Conservation (phyloP, 371 early-diverging fungal species). For the Syncephalastrum monosporum region DNA sequence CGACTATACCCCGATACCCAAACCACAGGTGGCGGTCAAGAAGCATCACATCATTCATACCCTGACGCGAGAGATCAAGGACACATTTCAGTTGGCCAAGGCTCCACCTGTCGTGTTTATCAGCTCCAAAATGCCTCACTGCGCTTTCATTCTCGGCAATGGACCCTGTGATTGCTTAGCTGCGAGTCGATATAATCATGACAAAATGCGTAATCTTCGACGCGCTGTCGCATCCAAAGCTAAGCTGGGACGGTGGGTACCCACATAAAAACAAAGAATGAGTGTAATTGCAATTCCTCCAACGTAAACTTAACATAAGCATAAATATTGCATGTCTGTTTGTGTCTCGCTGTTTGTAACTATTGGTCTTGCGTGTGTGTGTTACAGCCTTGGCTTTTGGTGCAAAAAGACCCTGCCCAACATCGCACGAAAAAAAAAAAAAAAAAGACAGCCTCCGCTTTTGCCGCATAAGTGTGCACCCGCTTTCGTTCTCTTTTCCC, state of each 20-base stretch:
- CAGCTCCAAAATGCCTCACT: slow-evolving; percentile 20
- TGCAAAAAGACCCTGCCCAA: too few species aligned
- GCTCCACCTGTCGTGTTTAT: slow-evolving; percentile 29
- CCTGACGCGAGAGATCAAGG: slow-evolving; percentile 20
- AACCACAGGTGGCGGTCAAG: slow-evolving; percentile 13
- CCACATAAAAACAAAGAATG: too few species aligned
- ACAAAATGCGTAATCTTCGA: slow-evolving; percentile 26
- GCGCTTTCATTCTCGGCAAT: slow-evolving; percentile 18
- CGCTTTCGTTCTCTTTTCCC: not conserved
- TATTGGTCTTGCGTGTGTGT: too few species aligned
- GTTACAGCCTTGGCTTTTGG: too few species aligned
- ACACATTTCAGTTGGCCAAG: slow-evolving; percentile 12
- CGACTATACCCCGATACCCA: slow-evolving; percentile 27
- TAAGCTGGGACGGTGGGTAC: not conserved
- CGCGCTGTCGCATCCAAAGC: slow-evolving; percentile 6
- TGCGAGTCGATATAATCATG: slow-evolving; percentile 21
- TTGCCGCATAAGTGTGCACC: too few species aligned
- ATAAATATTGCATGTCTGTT: too few species aligned
- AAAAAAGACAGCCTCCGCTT: too few species aligned
- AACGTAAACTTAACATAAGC: too few species aligned
- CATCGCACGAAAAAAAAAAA: too few species aligned
- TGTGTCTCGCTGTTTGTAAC: too few species aligned
- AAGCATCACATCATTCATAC: slow-evolving; percentile 21
- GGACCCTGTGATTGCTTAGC: slow-evolving; percentile 27
- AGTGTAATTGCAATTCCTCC: too few species aligned